Evolutionary conservation across 1,284 basidiomycete species (phyloP).

Genomic region (Austroboletus niveus): DNA sequence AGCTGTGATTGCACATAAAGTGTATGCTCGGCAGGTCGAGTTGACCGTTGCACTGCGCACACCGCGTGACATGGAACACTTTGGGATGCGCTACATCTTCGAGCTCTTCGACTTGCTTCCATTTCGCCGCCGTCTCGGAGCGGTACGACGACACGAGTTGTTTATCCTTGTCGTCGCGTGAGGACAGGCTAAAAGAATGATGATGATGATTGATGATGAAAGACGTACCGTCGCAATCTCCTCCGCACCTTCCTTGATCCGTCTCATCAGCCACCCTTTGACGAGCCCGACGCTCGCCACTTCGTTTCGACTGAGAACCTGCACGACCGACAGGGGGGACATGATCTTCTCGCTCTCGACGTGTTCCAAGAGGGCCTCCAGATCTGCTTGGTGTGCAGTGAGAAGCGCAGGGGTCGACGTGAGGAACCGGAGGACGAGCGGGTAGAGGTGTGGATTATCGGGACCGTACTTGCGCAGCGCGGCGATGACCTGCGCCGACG

Average conservation of each 20-base stretch:
- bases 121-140: constrained; percentile 77
- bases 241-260: constrained; percentile 71
- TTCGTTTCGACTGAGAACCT: constrained; percentile 82
- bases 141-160: constrained; percentile 85
- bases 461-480: constrained; percentile 76
- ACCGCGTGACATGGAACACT: constrained; percentile 93
- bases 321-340: constrained; percentile 85
- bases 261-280: constrained; percentile 82
- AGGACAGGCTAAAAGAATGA: background rate
- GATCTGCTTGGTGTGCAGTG: constrained; percentile 65
- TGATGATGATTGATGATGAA: background rate
- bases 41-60: constrained; percentile 83
- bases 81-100: constrained; percentile 74
- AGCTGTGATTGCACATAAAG: constrained; percentile 98
- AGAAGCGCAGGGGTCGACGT: constrained; percentile 76
- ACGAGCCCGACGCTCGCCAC: constrained; percentile 89
- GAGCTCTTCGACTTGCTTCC: constrained; percentile 80
- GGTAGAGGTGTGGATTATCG: constrained; percentile 75
- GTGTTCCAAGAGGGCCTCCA: constrained; percentile 68
- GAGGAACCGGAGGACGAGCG: constrained; percentile 84
- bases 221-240: constrained; percentile 76
- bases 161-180: constrained; percentile 60
- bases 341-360: constrained; percentile 82
- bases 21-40: constrained; percentile 92
- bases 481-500: constrained; percentile 66